Evolutionary conservation across 495 filamentous ascomycete species (phyloP).

Genomic region (Lasiosphaeria miniovina): DNA sequence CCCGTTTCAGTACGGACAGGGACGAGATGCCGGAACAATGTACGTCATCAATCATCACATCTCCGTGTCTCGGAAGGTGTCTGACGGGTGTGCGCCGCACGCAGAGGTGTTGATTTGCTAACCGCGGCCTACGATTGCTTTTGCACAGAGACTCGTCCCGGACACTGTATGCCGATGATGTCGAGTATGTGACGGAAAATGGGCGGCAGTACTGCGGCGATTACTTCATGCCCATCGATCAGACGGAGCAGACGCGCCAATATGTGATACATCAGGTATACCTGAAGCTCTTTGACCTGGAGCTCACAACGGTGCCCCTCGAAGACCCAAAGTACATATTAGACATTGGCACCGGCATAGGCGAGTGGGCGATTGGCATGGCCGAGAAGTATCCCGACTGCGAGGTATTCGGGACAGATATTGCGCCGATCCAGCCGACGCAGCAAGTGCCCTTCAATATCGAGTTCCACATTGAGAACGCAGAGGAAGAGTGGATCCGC

Average conservation of each 20-base stretch:
- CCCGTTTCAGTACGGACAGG: constrained; percentile 16
- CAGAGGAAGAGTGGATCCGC: constrained; percentile 56
- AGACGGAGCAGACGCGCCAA: constrained; percentile 67
- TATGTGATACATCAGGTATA: constrained; percentile 66
- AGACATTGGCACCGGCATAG: constrained; percentile 66
- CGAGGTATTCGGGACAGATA: constrained; percentile 67
- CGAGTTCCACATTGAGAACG: constrained; percentile 69
- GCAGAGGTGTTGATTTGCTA: constrained; percentile 1
- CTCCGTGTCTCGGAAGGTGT: not conserved
- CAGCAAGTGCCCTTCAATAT: constrained; percentile 59
- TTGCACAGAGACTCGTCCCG: constrained; percentile 49
- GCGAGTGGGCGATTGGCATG: constrained; percentile 75
- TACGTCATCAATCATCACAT: constrained; percentile 23
- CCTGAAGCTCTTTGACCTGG: constrained; percentile 56
- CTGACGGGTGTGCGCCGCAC: not conserved
- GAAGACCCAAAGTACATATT: constrained; percentile 55
- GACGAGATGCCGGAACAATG: constrained; percentile 44
- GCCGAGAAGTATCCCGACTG: constrained; percentile 59
- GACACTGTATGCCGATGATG: constrained; percentile 55
- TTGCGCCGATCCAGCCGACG: constrained; percentile 55
- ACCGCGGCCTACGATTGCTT: not conserved
- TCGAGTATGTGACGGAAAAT: constrained; percentile 59
- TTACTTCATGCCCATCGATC: constrained; percentile 77
- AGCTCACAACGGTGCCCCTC: constrained; percentile 59
- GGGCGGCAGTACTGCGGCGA: constrained; percentile 64